These are phyloP conservation scores for Azolla pinnata DNA, from an alignment of 75 land plant species.

Conservation along the genomic window DNA sequence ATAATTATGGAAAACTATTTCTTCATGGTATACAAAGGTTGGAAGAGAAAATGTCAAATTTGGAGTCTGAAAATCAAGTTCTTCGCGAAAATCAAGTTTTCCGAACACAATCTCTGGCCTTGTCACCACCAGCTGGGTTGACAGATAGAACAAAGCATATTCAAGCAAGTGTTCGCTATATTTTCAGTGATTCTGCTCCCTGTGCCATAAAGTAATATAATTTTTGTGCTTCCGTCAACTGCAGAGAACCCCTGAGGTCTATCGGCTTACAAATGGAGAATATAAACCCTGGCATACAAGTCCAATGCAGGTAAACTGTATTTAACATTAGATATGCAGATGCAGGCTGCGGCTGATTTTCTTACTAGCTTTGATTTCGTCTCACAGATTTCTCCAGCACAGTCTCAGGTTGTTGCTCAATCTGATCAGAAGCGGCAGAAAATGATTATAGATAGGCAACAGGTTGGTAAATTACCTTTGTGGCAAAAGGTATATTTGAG, in stretches of 20 bases:
- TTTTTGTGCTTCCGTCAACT: too few relatives aligned
- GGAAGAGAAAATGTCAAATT: slow-evolving; percentile 71
- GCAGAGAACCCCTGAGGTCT: slow-evolving; percentile 30
- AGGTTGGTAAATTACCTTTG: slow-evolving; percentile 21
- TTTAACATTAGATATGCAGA: too few relatives aligned
- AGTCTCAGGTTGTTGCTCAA: slow-evolving; percentile 12
- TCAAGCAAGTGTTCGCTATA: not conserved
- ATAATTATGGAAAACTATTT: too few relatives aligned
- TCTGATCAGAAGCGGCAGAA: slow-evolving; percentile 75
- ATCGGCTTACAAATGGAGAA: slow-evolving; percentile 28
- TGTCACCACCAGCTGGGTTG: slow-evolving; percentile 56
- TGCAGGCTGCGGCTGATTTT: too few relatives aligned
- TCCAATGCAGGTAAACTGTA: not conserved
- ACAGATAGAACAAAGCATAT: slow-evolving; percentile 51
- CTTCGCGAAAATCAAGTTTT: slow-evolving; percentile 85
- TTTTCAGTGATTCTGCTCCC: not conserved
- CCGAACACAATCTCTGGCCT: slow-evolving; percentile 72
- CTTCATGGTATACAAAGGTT: slow-evolving; percentile 54
- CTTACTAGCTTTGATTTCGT: too few relatives aligned
- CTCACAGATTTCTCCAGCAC: not conserved
- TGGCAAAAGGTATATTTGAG: not conserved
- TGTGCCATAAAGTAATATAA: not conserved
- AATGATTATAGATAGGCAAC: slow-evolving; percentile 78
- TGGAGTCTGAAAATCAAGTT: slow-evolving; percentile 85
- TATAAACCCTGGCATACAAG: slow-evolving; percentile 6